Evolutionary conservation across 495 filamentous ascomycete species (phyloP), one percentile per base, ranked within the genome.

Genomic region (Achaetomiella virescens): DNA sequence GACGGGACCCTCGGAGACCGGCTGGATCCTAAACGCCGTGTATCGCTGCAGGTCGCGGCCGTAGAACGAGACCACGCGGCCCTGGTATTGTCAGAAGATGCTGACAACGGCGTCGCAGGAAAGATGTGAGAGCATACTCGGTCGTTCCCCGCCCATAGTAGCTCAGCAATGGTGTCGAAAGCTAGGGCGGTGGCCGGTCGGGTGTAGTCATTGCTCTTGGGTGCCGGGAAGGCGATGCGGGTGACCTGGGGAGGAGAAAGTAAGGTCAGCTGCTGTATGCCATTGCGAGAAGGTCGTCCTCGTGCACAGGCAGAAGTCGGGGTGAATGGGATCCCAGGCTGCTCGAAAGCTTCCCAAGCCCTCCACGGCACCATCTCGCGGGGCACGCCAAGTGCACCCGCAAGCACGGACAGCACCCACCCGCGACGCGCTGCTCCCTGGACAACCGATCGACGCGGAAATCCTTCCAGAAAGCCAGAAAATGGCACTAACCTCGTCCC

Each of bases 61-160:
- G 66, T 87, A 89, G 75, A 92, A 95, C 25, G 91, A 95, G 29
- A 79, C 83, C 33, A 97, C 79, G 62, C 90, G 83, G 48, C 92
- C 90, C 89, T 95, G 63, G 24, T 41, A 27, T 25, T 24, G 33
- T 45, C 45, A 57, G 51, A 57, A n/a, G 18, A 40, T 36, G 42
- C 33, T 7, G 29, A 24, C 35, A 52, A 17, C 42, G 43, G n/a
- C 35, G 33, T 42, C 54, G 12, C 41, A 29, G 59, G 42, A 60
- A 17, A 17, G 11, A 7, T 11, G 17, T 6, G 29, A 43, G 22
- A 37, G 65, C 84, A 72, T 73, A 95, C 91, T 77, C 83, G 87
- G 74, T 91, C 87, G 70, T 90, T 92, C 12, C 93, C 93, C 10
- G 83, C 80, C 93, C 95, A 98, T 57, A 97, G 68, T 29, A 97